Evolutionary conservation across 768 basidiomycete species (phyloP).

Genomic region (Tremella yokohamensis): DNA sequence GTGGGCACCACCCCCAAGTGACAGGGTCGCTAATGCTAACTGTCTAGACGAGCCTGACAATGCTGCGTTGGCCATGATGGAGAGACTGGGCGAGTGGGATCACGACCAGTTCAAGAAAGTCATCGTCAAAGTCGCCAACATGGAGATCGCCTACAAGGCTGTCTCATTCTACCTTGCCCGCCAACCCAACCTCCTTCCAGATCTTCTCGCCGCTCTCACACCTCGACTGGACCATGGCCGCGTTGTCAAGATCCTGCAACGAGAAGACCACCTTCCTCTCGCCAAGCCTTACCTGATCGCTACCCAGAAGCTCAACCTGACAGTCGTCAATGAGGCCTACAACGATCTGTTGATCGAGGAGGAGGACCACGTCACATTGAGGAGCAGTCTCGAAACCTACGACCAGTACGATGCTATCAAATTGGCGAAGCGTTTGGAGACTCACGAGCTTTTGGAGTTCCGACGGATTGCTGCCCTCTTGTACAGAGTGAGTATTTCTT

Average conservation of each 20-base stretch:
- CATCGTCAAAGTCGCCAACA: constrained; percentile 90
- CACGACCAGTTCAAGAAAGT: constrained; percentile 99
- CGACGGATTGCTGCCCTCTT: constrained; percentile 87
- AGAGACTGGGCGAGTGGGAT: constrained; percentile 97
- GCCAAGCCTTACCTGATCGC: constrained; percentile 95
- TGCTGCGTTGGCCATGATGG: constrained; percentile 97
- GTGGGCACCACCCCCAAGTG: constrained; percentile 62
- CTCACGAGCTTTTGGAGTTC: constrained; percentile 90
- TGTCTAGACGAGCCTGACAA: constrained; percentile 64
- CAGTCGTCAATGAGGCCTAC: constrained; percentile 96
- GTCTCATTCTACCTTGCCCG: constrained; percentile 49
- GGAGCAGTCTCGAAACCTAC: constrained; percentile 96
- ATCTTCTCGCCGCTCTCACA: constrained; percentile 85
- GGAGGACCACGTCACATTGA: constrained; percentile 95
- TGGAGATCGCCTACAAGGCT: constrained; percentile 94
- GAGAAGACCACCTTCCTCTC: constrained; percentile 82
- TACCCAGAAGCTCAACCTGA: constrained; percentile 92
- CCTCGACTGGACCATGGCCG: constrained; percentile 92
- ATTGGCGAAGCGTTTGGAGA: constrained; percentile 79
- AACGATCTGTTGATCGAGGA: constrained; percentile 98
- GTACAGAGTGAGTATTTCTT: constrained; percentile 67
- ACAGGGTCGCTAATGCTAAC: constrained; percentile 30
- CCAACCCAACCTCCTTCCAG: constrained; percentile 83
- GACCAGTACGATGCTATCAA: constrained; percentile 93
- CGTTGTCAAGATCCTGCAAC: constrained; percentile 85